A percentile compares a stretch with the other conserved stretches of the same genome.
phyloP scores from a whole-genome alignment of 2,329 filamentous ascomycete species.

The Colletotrichum cordylinicola region DNA sequence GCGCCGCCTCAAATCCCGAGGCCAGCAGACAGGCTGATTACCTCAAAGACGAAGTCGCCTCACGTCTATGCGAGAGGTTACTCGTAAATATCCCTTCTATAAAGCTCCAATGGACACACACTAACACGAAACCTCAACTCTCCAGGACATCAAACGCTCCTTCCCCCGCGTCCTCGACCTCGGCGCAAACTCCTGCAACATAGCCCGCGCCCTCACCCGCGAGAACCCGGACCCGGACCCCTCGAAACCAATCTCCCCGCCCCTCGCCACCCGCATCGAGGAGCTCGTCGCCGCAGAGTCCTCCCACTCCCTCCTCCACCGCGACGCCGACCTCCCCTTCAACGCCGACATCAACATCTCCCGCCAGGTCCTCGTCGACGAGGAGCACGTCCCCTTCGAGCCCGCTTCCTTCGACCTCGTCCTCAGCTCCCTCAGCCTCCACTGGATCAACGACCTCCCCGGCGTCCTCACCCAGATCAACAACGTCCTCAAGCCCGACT shows the following conservation, averaged over 20 bases:
- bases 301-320: conserved; percentile 77
- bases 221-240: conserved; percentile 69
- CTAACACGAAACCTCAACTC: neutral
- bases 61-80: conserved; percentile 82
- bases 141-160: conserved; percentile 86
- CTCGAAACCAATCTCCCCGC: conserved; percentile 61
- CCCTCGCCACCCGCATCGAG: conserved; percentile 73
- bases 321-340: conserved; percentile 77
- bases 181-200: conserved; percentile 94
- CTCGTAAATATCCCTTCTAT: conserved; percentile 57
- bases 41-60: conserved; percentile 89
- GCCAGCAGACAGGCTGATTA: conserved; percentile 86
- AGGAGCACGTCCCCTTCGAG: conserved; percentile 81
- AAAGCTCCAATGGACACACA: neutral
- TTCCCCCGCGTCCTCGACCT: conserved; percentile 89
- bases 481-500: conserved; percentile 84
- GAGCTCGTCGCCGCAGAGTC: conserved; percentile 84
- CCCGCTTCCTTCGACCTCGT: conserved; percentile 86
- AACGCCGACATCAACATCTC: conserved; percentile 76
- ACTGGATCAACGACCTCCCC: conserved; percentile 98
- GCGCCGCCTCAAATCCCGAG: conserved; percentile 74
- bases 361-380: conserved; percentile 75
- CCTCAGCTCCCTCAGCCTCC: conserved; percentile 85
- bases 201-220: conserved; percentile 80
- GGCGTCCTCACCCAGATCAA: conserved; percentile 86